phyloP scores from a whole-genome alignment of 495 filamentous ascomycete genomes.

The Zalerion maritima region DNA sequence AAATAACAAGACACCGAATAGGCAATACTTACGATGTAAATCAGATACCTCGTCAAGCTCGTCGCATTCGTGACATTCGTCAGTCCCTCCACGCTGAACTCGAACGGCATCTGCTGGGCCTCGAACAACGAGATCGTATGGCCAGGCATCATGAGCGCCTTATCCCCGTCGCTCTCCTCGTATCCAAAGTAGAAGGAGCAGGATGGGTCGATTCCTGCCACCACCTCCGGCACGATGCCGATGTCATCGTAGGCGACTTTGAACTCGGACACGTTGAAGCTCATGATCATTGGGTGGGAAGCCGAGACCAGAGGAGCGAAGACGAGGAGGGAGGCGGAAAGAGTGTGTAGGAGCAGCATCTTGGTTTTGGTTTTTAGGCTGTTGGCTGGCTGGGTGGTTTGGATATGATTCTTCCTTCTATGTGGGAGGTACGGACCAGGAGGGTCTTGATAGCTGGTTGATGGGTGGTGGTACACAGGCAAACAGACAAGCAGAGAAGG shows the following conservation, averaged over 20 bases:
- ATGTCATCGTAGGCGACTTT: constrained; percentile 11
- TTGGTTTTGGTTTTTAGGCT: too few species aligned
- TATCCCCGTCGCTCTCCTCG: constrained; percentile 7
- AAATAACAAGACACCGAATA: not conserved
- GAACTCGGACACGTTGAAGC: constrained; percentile 12
- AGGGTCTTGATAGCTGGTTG: too few species aligned
- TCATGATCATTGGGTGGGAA: constrained; percentile 9
- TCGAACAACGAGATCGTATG: constrained; percentile 8
- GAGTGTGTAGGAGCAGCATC: constrained; percentile 3
- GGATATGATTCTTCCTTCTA: too few species aligned
- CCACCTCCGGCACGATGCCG: constrained; percentile 15
- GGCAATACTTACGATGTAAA: constrained; percentile 9
- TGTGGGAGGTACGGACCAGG: too few species aligned
- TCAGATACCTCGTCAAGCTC: constrained; percentile 9
- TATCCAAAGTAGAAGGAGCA: constrained; percentile 14
- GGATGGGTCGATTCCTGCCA: constrained; percentile 14
- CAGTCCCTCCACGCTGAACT: constrained; percentile 15
- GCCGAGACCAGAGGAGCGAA: too few species aligned
- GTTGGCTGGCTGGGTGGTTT: too few species aligned
- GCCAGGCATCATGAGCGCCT: constrained; percentile 9
- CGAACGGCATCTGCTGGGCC: constrained; percentile 6
- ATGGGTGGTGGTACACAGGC: too few species aligned
- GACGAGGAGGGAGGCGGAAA: constrained; percentile 4
- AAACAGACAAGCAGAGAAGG: too few species aligned
- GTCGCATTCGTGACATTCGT: constrained; percentile 13